Base-by-base conservation (phyloP, 495 filamentous ascomycete species). In the Hypomontagnella monticulosa region DNA sequence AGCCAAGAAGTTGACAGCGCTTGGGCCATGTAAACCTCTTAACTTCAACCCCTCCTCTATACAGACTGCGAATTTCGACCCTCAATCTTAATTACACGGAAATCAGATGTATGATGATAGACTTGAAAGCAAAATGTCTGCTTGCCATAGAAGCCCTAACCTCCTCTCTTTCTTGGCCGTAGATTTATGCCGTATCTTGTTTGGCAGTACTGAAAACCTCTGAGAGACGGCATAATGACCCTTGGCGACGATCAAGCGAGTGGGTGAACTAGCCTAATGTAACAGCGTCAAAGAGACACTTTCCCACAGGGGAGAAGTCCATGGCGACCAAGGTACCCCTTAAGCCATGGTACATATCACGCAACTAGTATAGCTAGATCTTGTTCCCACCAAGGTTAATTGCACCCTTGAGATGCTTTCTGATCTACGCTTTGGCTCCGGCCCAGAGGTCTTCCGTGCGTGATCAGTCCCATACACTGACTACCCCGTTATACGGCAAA, bases 201-300 rank as follows among this genome's bases (percentile, higher is more conserved):
- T 64, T 46, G 46, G 16, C 36, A 23, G 23, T 38, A 46, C 30
- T n/a, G 20, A 14, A 23, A 49, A 46, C 49, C 44, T 43, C 51
- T 38, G n/a, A 8, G 33, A 53, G 37, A 51, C 41, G n/a, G 15
- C 14, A 61, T 48, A 20, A 16, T 16, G 18, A 72, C 60, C 73
- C 73, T 72, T 47, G 73, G 50, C 59, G 79, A 59, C 69, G 76
- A 80, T 81, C 78, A 80, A 73, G 75, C 71, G 71, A 69, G 46
- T 50, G 15, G 47, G 41, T 40, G 33, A 42, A 36, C 57, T 60
- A 46, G 61, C 53, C 46, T 34, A 47, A 66, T 65, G 70, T 72
- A 65, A 63, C 57, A 20, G 40, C 56, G 67, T 60, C 57, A 61
- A 67, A 51, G 55, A 56, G 47, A 32, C 56, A 64, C 60, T 36